Percentiles rank a stretch among this genome's conserved stretches.
These are phyloP conservation scores for Didymella pinodella DNA, from an alignment of 2,329 filamentous ascomycete genomes.

Conservation along the genomic window DNA sequence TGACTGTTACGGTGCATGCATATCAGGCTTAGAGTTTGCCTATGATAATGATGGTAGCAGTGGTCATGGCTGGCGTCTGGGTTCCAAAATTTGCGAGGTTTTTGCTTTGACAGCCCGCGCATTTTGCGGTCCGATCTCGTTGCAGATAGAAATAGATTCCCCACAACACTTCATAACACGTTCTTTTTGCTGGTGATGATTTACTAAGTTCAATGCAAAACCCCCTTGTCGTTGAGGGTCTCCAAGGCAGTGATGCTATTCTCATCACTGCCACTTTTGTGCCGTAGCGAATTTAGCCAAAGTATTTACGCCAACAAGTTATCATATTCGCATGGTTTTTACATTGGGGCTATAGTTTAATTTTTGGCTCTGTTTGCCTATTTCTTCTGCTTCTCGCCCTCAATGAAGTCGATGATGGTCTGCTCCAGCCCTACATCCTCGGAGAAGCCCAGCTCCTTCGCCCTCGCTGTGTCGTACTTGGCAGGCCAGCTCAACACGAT, in stretches of 20 bases:
- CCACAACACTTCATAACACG: slow-evolving; percentile 21
- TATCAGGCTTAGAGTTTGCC: slow-evolving; percentile 32
- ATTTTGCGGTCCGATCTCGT: slow-evolving; percentile 28
- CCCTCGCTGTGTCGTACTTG: slow-evolving; percentile 64
- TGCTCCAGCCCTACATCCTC: slow-evolving; percentile 59
- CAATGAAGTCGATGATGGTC: slow-evolving; percentile 56
- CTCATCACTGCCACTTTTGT: too few relatives aligned
- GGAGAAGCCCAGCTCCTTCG: slow-evolving; percentile 61
- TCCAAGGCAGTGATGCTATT: too few relatives aligned
- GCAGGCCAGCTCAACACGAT: slow-evolving; percentile 66
- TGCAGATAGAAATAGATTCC: slow-evolving; percentile 41
- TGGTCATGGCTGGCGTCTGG: slow-evolving; percentile 43
- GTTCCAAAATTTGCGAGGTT: slow-evolving; percentile 34
- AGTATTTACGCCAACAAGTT: too few relatives aligned
- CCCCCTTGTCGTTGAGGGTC: too few relatives aligned
- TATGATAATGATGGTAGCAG: slow-evolving; percentile 39
- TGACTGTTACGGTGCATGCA: slow-evolving; percentile 29
- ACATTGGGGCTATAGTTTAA: not conserved
- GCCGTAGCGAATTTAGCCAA: too few relatives aligned
- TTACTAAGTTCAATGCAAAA: not conserved
- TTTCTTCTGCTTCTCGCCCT: slow-evolving; percentile 34
- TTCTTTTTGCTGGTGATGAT: not conserved
- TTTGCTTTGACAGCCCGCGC: slow-evolving; percentile 21
- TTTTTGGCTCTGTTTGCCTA: not conserved
- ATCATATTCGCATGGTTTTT: not conserved